phyloP scores from a whole-genome alignment of 768 basidiomycete genomes.

The Lactarius evosmus region DNA sequence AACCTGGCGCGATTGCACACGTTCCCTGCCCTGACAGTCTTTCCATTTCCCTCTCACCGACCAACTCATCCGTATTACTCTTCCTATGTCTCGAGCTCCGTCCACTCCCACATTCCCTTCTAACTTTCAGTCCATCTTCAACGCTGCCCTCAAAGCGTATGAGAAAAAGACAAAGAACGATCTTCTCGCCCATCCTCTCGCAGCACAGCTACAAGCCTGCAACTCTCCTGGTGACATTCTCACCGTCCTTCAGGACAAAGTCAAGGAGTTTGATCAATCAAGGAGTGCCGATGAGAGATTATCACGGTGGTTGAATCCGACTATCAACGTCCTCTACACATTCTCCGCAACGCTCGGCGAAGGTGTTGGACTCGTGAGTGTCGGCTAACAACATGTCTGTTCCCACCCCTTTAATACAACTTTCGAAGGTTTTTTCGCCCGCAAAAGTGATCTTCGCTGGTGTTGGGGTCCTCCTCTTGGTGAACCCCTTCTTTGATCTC shows the following conservation, averaged over 20 bases:
- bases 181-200: not conserved
- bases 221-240: not conserved
- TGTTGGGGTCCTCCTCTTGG: not conserved
- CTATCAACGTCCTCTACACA: not conserved
- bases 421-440: not conserved
- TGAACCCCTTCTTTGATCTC: not conserved
- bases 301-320: not conserved
- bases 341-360: not conserved
- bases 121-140: not conserved
- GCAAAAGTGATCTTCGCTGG: not conserved
- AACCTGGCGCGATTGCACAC: too few relatives aligned
- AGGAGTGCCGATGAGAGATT: not conserved
- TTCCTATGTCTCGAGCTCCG: not conserved
- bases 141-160: not conserved
- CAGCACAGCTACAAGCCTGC: not conserved
- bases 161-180: not conserved
- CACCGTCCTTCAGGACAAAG: not conserved
- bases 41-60: not conserved
- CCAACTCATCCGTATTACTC: not conserved
- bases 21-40: not conserved
- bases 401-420: not conserved
- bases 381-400: not conserved
- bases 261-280: not conserved
- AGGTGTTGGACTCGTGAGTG: not conserved
- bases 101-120: not conserved